Conservation (phyloP, 495 filamentous ascomycete genomes). For the Xylaria sp. region DNA sequence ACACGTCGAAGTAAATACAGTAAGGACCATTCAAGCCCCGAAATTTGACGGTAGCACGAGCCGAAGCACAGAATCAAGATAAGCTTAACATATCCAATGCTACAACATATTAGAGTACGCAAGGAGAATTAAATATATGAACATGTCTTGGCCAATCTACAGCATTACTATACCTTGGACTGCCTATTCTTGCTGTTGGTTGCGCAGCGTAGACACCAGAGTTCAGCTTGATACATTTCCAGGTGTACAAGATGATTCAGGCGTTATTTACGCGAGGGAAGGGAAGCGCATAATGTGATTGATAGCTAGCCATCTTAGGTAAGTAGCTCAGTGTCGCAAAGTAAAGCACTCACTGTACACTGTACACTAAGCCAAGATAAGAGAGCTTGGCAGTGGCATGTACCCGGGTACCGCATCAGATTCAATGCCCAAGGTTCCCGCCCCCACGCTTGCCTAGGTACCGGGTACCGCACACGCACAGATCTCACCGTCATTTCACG, state of each 20-base stretch:
- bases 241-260: background rate
- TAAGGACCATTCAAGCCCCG: too few species aligned
- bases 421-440: background rate
- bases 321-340: background rate
- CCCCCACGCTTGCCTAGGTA: background rate
- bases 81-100: background rate
- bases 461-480: too few species aligned
- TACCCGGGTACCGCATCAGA: background rate
- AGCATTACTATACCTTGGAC: background rate
- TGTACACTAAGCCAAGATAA: constrained; percentile 11
- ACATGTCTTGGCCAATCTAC: background rate
- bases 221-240: background rate
- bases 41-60: background rate
- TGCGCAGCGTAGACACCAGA: background rate
- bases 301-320: background rate
- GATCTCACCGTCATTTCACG: constrained; percentile 26
- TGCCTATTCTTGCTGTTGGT: background rate
- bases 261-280: background rate
- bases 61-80: background rate
- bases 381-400: background rate
- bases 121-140: too few species aligned
- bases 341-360: too few species aligned
- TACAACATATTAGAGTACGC: too few species aligned
- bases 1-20: too few species aligned
- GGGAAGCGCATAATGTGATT: background rate